A percentile compares a stretch with the other conserved stretches of the same genome.
Conservation (phyloP, 208 protist genomes). For the Trypanosoma caninum region DNA sequence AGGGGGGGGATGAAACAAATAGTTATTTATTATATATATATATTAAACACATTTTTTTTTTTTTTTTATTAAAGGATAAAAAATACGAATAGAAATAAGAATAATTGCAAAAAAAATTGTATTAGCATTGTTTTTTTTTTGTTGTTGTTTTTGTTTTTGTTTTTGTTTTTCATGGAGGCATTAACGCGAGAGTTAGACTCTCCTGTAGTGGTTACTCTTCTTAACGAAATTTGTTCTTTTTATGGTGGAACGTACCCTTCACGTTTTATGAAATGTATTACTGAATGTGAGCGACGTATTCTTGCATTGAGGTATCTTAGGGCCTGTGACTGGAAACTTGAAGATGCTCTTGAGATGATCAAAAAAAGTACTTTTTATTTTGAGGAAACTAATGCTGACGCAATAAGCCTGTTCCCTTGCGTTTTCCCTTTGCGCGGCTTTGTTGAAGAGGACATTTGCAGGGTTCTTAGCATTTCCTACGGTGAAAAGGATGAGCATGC, state of each 20-base stretch:
- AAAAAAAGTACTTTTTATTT: constrained; percentile 42
- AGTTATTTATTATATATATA: constrained; percentile 11
- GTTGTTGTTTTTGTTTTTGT: not conserved
- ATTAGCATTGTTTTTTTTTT: not conserved
- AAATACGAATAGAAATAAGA: too few species aligned
- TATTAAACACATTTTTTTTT: not conserved
- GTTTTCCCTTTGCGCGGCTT: constrained; percentile 52
- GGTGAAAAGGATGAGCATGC: constrained; percentile 10
- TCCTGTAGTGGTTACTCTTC: constrained; percentile 31
- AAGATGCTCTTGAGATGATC: constrained; percentile 54
- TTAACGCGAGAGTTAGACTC: too few species aligned
- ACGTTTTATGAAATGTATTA: constrained; percentile 33
- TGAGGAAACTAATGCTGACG: constrained; percentile 40
- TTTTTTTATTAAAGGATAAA: constrained; percentile 2
- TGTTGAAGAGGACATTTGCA: constrained; percentile 36
- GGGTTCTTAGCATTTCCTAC: constrained; percentile 26
- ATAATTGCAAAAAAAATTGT: not conserved
- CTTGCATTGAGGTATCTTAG: constrained; percentile 69
- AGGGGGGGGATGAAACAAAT: too few species aligned
- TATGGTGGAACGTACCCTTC: constrained; percentile 28
- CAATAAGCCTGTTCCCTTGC: constrained; percentile 49
- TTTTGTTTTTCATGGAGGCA: constrained; percentile 20
- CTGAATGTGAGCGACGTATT: constrained; percentile 24
- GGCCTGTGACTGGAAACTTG: constrained; percentile 53
- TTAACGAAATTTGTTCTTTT: constrained; percentile 22